Evolutionary conservation across 2,329 filamentous ascomycete species (phyloP).

Genomic region (Cladosporium sp.): DNA sequence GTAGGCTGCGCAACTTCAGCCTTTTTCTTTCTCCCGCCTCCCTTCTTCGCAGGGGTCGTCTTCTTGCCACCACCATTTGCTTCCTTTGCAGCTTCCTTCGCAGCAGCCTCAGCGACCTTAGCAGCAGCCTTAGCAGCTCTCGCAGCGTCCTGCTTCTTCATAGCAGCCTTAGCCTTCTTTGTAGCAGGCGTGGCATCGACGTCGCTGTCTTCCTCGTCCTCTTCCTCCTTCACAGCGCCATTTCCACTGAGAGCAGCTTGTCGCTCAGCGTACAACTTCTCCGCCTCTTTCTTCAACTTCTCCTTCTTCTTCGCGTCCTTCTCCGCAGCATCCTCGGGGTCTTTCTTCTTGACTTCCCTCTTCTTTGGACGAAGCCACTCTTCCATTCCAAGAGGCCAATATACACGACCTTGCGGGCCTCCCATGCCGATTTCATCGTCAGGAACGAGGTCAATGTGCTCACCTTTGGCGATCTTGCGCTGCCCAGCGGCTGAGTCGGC

Average conservation of each 20-base stretch:
- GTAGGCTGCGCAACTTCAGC: slow-evolving; percentile 29
- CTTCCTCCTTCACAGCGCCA: slow-evolving; percentile 18
- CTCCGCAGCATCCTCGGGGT: not conserved
- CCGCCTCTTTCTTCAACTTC: slow-evolving; percentile 32
- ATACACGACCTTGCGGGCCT: slow-evolving; percentile 73
- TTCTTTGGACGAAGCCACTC: slow-evolving; percentile 84
- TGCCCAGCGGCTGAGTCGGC: slow-evolving; percentile 17
- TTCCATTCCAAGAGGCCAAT: slow-evolving; percentile 87
- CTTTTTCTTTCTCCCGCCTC: slow-evolving; percentile 13
- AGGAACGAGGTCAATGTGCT: slow-evolving; percentile 41
- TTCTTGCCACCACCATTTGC: slow-evolving; percentile 15
- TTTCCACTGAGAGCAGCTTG: slow-evolving; percentile 23
- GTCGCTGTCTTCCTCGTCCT: slow-evolving; percentile 29
- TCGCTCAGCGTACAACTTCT: slow-evolving; percentile 23
- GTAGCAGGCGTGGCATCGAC: slow-evolving; percentile 35
- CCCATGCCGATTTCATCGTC: slow-evolving; percentile 80
- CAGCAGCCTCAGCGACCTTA: slow-evolving; percentile 15
- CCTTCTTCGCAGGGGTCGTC: not conserved
- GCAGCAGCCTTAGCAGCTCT: slow-evolving; percentile 22
- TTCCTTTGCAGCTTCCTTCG: slow-evolving; percentile 11
- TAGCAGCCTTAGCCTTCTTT: slow-evolving; percentile 36
- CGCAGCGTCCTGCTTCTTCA: slow-evolving; percentile 24
- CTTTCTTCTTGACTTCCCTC: slow-evolving; percentile 57
- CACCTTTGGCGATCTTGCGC: slow-evolving; percentile 13
- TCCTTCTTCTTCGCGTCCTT: slow-evolving; percentile 25